Base-by-base conservation (phyloP, 345 rosid genomes). In the Stellera chamaejasme region DNA sequence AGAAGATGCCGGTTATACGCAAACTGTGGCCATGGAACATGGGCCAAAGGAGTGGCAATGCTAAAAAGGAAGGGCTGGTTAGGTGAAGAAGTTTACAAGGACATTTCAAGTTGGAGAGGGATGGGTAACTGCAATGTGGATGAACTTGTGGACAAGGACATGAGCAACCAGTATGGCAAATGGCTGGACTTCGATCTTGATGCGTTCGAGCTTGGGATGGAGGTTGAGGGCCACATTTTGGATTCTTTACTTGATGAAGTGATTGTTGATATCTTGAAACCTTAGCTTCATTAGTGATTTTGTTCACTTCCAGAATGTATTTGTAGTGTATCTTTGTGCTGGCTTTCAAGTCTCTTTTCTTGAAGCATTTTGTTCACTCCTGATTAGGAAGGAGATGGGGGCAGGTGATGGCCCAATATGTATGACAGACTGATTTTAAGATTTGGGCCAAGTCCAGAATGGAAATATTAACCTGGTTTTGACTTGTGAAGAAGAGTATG, bases 71-170 rank as follows among this genome's bases (percentile, higher is more conserved):
- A 79, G 43, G 85, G 70, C 10, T 13, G 65, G 77, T 70, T 93
- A 14, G 92, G 83, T 6, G 83, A 82, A 69, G 88, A 87, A 70
- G 56, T 90, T 63, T 79, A 71, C 65, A 87, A 73, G 68, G 96
- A 89, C 75, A 83, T 93, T 13, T 61, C 69, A 14, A 76, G 66
- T 39, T 79, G 83, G 82, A 80, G 74, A 77, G 72, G 71, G 45
- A 78, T 83, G 87, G 75, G 83, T 56, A 90, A 90, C 50, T 81
- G 83, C 57, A 83, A 85, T 88, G 92, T 93, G 23, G 97, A 93
- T 41, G 96, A 87, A 74, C 82, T 93, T 56, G 96, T 93, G 42
- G 87, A 85, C 73, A 79, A 83, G 68, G 99, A 93, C 61, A 93
- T 89, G 99, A 81, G 92, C 73, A 68, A 69, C 57, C 84, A 71